Evolutionary conservation across 139 green algal genomes (phyloP).

Genomic region (Ulvella scutata): DNA sequence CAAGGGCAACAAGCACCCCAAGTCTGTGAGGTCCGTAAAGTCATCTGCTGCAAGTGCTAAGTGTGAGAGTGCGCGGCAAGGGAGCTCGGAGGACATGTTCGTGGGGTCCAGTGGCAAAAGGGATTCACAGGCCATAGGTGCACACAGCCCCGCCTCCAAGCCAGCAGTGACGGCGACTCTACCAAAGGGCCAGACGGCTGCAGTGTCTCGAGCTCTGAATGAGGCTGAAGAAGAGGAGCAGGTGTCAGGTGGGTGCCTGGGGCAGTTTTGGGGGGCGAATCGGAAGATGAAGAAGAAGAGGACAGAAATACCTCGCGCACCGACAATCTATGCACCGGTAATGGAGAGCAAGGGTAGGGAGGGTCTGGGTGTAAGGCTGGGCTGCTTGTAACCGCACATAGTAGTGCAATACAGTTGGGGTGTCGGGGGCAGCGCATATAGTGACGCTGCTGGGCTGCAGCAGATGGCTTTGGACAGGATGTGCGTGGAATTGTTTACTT

Average conservation of each 20-base stretch:
- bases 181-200: too few species aligned
- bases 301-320: neutral
- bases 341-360: neutral
- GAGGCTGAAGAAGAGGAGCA: neutral
- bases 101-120: too few species aligned
- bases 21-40: too few species aligned
- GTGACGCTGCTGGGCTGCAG: neutral
- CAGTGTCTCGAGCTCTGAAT: too few species aligned
- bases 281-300: neutral
- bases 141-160: too few species aligned
- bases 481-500: neutral
- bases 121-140: too few species aligned
- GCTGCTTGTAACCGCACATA: neutral
- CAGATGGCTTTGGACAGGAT: neutral
- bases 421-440: neutral
- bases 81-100: too few species aligned
- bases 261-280: neutral
- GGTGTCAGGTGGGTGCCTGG: neutral
- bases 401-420: neutral
- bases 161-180: too few species aligned
- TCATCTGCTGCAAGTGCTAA: too few species aligned
- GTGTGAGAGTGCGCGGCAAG: too few species aligned
- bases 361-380: neutral
- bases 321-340: neutral
- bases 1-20: too few species aligned